These are phyloP conservation scores for Erigeron philadelphicus DNA, from an alignment of 140 eudicot genomes.

Conservation along the genomic window DNA sequence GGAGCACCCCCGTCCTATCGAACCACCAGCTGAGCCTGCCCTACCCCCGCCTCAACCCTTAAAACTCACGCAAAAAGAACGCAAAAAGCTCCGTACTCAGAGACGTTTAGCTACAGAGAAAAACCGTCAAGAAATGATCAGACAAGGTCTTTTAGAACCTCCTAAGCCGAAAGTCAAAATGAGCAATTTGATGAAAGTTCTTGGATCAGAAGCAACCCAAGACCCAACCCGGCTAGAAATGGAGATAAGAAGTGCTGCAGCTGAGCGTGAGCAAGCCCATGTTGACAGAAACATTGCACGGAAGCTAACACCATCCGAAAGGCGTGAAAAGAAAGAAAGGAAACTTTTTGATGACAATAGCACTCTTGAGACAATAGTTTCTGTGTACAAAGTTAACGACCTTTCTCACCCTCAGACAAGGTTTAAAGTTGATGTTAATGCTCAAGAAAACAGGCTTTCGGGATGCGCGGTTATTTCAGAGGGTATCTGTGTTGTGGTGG, in stretches of 20 bases:
- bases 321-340: constrained; percentile 85
- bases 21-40: constrained; percentile 90
- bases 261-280: constrained; percentile 96
- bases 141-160: constrained; percentile 84
- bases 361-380: constrained; percentile 66
- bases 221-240: constrained; percentile 87
- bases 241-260: constrained; percentile 90
- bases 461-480: constrained; percentile 81
- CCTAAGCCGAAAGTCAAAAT: constrained; percentile 93
- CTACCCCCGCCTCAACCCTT: constrained; percentile 97
- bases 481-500: constrained; percentile 74
- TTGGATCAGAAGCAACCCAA: constrained; percentile 91
- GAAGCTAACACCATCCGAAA: constrained; percentile 82
- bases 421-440: constrained; percentile 83
- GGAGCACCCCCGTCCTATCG: constrained; percentile 92
- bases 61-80: constrained; percentile 86
- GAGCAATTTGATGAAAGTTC: constrained; percentile 96
- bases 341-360: constrained; percentile 78
- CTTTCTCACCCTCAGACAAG: constrained; percentile 76
- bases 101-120: constrained; percentile 79
- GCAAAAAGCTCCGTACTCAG: constrained; percentile 90
- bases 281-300: constrained; percentile 86
- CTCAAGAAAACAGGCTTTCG: constrained; percentile 79
- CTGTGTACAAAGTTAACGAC: constrained; percentile 73
- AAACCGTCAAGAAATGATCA: constrained; percentile 87